Evolutionary conservation across 768 basidiomycete genomes (phyloP).

Genomic region (Boletus reticuloceps): DNA sequence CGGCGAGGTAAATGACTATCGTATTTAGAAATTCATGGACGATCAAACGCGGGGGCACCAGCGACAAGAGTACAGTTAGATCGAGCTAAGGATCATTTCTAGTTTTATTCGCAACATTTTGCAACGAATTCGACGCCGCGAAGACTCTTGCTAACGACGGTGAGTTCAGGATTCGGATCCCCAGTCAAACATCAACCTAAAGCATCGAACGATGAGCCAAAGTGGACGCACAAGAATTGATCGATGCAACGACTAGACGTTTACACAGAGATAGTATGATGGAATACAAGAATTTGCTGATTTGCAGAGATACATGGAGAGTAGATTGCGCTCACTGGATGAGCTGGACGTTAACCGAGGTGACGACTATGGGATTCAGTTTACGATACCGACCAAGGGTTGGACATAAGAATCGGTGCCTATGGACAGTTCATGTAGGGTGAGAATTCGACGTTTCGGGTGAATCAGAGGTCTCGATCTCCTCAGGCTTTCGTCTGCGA

Average conservation of each 20-base stretch:
- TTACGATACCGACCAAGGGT: conserved; percentile 16
- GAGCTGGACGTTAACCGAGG: conserved; percentile 10
- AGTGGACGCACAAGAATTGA: conserved; percentile 15
- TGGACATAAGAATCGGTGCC: neutral
- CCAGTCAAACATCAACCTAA: conserved; percentile 1
- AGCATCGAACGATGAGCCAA: neutral
- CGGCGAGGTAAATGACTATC: conserved; percentile 9
- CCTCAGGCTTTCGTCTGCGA: conserved; percentile 26
- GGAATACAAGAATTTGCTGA: conserved; percentile 16
- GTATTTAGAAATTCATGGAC: conserved; percentile 4
- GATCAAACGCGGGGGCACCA: conserved; percentile 3
- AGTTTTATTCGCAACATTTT: neutral
- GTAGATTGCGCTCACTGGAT: conserved; percentile 14
- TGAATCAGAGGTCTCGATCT: conserved; percentile 9
- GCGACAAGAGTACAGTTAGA: conserved; percentile 11
- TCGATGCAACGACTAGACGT: conserved; percentile 3
- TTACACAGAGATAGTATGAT: conserved; percentile 2
- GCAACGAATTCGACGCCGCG: neutral
- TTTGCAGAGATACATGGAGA: conserved; percentile 13
- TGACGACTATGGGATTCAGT: neutral
- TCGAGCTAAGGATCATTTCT: conserved; percentile 5
- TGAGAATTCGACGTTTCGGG: conserved; percentile 6
- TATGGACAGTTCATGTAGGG: conserved; percentile 13
- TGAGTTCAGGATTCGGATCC: neutral
- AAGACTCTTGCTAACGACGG: neutral